Percentiles rank a stretch among this genome's conserved stretches.
Conservation (phyloP, 2,329 filamentous ascomycete genomes). For the Arthrinium phaeospermum region DNA sequence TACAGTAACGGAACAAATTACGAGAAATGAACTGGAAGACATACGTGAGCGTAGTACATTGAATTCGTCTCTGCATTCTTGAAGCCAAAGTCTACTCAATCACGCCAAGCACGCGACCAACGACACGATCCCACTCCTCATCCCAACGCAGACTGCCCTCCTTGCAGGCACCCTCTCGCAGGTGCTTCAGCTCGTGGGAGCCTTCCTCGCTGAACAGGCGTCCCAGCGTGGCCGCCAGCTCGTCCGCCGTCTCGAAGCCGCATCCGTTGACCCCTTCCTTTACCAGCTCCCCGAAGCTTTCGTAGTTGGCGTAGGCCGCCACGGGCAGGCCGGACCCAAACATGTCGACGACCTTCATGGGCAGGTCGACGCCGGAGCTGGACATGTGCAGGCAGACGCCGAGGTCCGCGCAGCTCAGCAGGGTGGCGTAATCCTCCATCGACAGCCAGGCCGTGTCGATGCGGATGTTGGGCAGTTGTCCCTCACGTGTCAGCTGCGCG, state of each 20-base stretch:
- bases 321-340: constrained; percentile 94
- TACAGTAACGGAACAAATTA: too few species aligned
- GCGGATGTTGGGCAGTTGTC: constrained; percentile 71
- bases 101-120: constrained; percentile 71
- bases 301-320: constrained; percentile 82
- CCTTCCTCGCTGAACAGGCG: constrained; percentile 65
- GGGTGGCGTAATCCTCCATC: constrained; percentile 79
- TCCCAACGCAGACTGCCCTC: constrained; percentile 86
- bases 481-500: constrained; percentile 60
- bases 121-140: constrained; percentile 88
- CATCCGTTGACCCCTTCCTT: constrained; percentile 84
- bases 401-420: constrained; percentile 85
- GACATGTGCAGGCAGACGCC: constrained; percentile 93
- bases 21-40: neutral
- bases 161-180: constrained; percentile 73
- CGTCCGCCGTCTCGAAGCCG: constrained; percentile 76
- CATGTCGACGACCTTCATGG: constrained; percentile 99
- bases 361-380: constrained; percentile 91
- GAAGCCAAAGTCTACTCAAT: constrained; percentile 26
- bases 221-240: constrained; percentile 67
- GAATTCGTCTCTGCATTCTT: too few species aligned
- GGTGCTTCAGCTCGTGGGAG: constrained; percentile 57
- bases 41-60: neutral
- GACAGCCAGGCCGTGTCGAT: constrained; percentile 86
- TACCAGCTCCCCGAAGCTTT: constrained; percentile 91